A percentile compares a stretch with the other conserved stretches of the same genome.
phyloP scores from a whole-genome alignment of 176 grass and related monocot genomes.

The Paspalum vaginatum region DNA sequence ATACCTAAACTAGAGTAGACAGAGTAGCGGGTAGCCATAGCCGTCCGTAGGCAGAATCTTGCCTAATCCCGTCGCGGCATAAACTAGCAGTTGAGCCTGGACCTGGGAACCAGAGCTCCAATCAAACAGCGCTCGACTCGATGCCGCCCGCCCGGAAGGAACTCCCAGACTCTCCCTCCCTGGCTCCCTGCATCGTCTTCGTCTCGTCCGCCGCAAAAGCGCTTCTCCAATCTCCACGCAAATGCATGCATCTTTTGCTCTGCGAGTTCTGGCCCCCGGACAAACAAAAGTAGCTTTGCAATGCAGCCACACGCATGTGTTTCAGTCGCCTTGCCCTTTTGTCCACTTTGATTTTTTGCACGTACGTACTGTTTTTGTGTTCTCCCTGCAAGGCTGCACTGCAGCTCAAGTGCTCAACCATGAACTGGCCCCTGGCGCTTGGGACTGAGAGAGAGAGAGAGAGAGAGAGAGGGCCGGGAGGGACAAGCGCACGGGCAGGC shows the following conservation, averaged over 20 bases:
- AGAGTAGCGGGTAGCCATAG: neutral
- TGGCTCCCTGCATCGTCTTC: neutral
- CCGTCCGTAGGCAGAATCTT: slow-evolving; percentile 46
- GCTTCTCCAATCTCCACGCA: slow-evolving; percentile 42
- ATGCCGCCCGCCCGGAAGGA: neutral
- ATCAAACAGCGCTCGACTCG: slow-evolving; percentile 41
- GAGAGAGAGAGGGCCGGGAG: neutral
- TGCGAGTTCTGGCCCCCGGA: neutral
- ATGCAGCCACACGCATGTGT: slow-evolving; percentile 30
- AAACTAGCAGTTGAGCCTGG: slow-evolving; percentile 38
- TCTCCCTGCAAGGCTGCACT: neutral
- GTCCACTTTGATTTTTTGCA: no score
- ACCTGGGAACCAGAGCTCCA: slow-evolving; percentile 41
- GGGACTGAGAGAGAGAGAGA: no score
- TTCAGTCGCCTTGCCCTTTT: neutral
- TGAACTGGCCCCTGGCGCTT: slow-evolving; percentile 13
- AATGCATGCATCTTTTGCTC: slow-evolving; percentile 19
- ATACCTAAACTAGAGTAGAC: no score
- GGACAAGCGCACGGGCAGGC: neutral
- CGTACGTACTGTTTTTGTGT: neutral
- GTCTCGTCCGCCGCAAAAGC: neutral
- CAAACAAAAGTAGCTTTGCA: slow-evolving; percentile 54
- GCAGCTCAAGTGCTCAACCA: neutral
- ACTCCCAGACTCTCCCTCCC: no score
- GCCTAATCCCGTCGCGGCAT: slow-evolving; percentile 31